Evolutionary conservation across 2,329 filamentous ascomycete species (phyloP), one percentile per base, ranked within the genome.

Genomic region (Rhynchosporium graminicola): DNA sequence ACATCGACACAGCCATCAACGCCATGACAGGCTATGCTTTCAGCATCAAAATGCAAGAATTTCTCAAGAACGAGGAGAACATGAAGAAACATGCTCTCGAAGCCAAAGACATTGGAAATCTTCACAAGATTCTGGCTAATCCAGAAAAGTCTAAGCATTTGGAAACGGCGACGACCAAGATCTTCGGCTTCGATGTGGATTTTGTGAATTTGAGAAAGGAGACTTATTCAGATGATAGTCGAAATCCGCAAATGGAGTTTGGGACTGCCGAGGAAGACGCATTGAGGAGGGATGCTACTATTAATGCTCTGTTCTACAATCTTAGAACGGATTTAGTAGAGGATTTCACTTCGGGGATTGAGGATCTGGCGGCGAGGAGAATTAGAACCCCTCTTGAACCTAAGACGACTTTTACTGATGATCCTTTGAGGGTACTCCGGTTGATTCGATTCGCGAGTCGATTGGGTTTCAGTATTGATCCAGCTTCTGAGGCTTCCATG

Each of bases 271-370:
- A 90, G 73, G 92, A 99, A 75, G 94, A 99, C 76, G 94, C 94
- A 2, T 74, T 92, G 68, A 87, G 94, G 28, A 87, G 94, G 54
- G 94, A 99, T 79, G 93, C 94, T 28, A 97, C 92, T 0, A 87
- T 98, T 65, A 99, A 99, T 74, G 92, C 95, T 29, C 84, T 99
- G 66, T 98, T 98, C 77, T 98, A 95, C 80, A 98, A 98, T 70
- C 79, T 99, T 45, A 87, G 93, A 71, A 92, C 88, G 0, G 83
- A 85, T 40, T 71, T 82, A 63, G 83, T 98, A 42, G 94, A 98
- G 75, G 95, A 99, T 74, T 89, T 96, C 65, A 96, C 92, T 0
- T 83, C 83, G 7, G 94, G 95, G 0, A 78, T 96, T 42, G 73
- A 83, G 7, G 94, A 98, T 72, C 86, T 98, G 85, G 75, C 81